phyloP scores from a whole-genome alignment of 306 rosid genomes.

The Morella rubra region DNA sequence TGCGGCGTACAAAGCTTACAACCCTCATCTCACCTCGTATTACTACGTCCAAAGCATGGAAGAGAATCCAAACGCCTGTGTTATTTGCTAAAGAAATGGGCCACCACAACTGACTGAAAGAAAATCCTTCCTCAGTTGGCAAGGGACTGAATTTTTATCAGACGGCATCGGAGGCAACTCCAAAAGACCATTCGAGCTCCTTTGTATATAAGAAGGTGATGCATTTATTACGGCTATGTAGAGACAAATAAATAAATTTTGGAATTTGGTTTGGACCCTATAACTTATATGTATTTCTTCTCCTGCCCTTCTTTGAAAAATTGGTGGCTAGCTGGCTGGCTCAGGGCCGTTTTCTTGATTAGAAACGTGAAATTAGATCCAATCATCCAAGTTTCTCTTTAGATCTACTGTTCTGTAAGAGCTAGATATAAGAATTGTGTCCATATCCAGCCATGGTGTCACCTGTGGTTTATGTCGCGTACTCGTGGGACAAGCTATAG shows the following conservation, averaged over 20 bases:
- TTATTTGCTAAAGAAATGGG: conserved; percentile 42
- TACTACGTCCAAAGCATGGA: conserved; percentile 82
- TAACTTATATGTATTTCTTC: neutral
- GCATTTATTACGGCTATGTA: conserved; percentile 15
- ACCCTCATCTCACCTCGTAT: conserved; percentile 66
- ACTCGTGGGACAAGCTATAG: conserved; percentile 31
- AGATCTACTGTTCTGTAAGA: too few relatives aligned
- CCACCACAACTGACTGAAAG: conserved; percentile 22
- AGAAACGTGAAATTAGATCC: too few relatives aligned
- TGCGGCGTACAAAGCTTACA: conserved; percentile 63
- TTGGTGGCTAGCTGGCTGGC: neutral
- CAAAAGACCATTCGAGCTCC: conserved; percentile 27
- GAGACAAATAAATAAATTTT: conserved; percentile 43
- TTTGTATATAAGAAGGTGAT: conserved; percentile 47
- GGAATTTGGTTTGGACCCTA: conserved; percentile 34
- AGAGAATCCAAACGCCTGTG: conserved; percentile 93
- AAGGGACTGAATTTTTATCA: conserved; percentile 24
- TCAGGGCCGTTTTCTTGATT: too few relatives aligned
- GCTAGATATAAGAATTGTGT: too few relatives aligned
- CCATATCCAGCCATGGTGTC: neutral
- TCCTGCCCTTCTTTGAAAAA: neutral
- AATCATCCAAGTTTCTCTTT: too few relatives aligned
- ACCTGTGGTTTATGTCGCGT: neutral
- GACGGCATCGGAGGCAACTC: conserved; percentile 19
- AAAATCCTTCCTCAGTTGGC: conserved; percentile 24